Base-by-base conservation (phyloP, 179 eudicot genomes). In the Amaranthus tricolor region DNA sequence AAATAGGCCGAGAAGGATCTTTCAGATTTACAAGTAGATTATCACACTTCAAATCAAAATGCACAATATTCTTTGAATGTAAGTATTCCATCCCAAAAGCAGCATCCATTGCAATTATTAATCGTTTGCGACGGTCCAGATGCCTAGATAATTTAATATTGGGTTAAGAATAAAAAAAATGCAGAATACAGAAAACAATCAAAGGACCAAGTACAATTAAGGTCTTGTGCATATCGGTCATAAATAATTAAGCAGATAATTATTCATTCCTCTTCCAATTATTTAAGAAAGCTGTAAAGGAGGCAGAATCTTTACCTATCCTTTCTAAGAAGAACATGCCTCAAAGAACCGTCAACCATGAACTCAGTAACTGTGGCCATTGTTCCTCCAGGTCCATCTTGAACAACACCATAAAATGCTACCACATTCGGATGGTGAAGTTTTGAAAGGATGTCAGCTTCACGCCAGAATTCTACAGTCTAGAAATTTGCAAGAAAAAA, bases 361-460 rank as follows among this genome's bases (percentile, higher is more conserved):
- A 79, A 85, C 71, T 85, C 85, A 40, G 85, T 51, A 63, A 85
- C 84, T 40, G 87, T 85, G n/a, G 87, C 87, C 71, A 85, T 64
- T 44, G 85, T 85, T 47, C 83, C 84, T n/a, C 87, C 87, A 14
- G 85, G 87, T 40, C 85, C 85, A 80, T 82, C 87, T 82, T 85
- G 78, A 48, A 85, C 87, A 50, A 82, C 85, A 49, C 87, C 85
- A 80, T 85, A 85, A 77, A 85, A 85, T 59, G 87, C 87, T 65
- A 85, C 87, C 78, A 85, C 87, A 63, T 82, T 85, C 74, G 87
- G 87, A 82, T 85, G 87, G 66, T 85, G 87, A 74, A 82, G 87
- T 76, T 85, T 85, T 63, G 87, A 85, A 64, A 85, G 84, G 57
- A 85, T 85, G 74, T 85, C 85, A 55, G 87, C 87, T 85, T 85